Conservation (phyloP, 2,329 filamentous ascomycete genomes). For the Aspergillus japonicus region DNA sequence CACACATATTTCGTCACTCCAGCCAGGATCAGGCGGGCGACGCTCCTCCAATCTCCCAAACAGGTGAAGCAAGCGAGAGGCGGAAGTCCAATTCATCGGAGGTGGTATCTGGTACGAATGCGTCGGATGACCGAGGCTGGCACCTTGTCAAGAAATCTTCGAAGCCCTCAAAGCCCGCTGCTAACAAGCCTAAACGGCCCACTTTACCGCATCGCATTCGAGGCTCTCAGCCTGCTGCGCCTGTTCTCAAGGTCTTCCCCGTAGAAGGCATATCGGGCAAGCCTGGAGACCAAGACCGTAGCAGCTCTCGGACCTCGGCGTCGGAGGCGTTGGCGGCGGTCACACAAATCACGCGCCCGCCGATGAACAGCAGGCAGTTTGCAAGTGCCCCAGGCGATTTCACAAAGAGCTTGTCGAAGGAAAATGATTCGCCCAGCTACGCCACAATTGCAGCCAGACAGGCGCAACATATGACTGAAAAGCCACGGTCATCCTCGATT, state of each 20-base stretch:
- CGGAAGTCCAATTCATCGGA: constrained; percentile 20
- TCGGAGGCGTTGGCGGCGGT: constrained; percentile 40
- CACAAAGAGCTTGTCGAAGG: constrained; percentile 14
- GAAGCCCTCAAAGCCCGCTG: constrained; percentile 12
- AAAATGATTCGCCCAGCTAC: constrained; percentile 34
- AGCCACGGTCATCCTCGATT: constrained; percentile 24
- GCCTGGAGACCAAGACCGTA: constrained; percentile 16
- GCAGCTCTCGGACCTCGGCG: constrained; percentile 34
- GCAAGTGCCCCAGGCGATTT: background rate
- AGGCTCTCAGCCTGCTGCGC: constrained; percentile 21
- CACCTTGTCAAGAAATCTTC: constrained; percentile 29
- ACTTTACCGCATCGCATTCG: constrained; percentile 21
- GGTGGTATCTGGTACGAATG: constrained; percentile 22
- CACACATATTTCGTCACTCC: constrained; percentile 33
- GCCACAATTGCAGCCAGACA: constrained; percentile 32
- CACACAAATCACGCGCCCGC: background rate
- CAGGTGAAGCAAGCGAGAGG: constrained; percentile 32
- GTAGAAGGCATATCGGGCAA: constrained; percentile 31
- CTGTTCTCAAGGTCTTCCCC: constrained; percentile 26
- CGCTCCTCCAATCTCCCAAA: constrained; percentile 32
- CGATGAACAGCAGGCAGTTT: background rate
- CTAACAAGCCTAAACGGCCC: constrained; percentile 1
- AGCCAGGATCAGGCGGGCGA: constrained; percentile 27
- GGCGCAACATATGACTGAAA: constrained; percentile 18
- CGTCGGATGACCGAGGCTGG: constrained; percentile 32